Evolutionary conservation across 1,139 yeast genomes (phyloP), one percentile per base, ranked within the genome.

Genomic region (Yamadazyma triangularis): DNA sequence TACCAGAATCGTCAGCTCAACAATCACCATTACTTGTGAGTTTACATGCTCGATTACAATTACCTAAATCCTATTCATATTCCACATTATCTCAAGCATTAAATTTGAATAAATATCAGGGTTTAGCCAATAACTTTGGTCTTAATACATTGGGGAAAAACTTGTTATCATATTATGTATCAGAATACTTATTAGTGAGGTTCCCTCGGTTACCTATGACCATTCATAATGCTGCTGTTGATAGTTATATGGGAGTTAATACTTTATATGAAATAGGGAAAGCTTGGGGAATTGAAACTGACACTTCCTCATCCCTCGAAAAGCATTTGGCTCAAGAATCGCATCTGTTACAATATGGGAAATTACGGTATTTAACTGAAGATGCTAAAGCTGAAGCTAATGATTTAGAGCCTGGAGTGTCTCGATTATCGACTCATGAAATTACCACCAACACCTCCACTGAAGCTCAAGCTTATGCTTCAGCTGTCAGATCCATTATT

Each of bases 141-240:
- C 71, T 89, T 53, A 76, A 82, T 37, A 73, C 77, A 12, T 78
- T 89, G 50, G 98, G 98, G 32, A 78, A 80, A 50, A 77, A 81
- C 38, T 63, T 91, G 32, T 63, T 91, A 39, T 76, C 82, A 19
- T 87, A 80, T 56, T 82, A 86, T 50, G 81, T 80, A 3, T 71
- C 84, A 21, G 95, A 87, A 54, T 61, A 83, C 48, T 66, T 89
- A 37, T 64, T 87, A 49, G 59, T 80, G 31, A 76, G 73, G 43
- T 87, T 87, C 55, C 99, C 99, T 29, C 76, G 99, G 52, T 70
- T 93, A 39, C 97, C 99, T 19, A 73, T 82, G 45, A 72, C 78
- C 9, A 80, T 89, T 16, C 74, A 87, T 40, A 77, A 79, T 45
- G 73, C 78, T 18, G 88, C 93, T 1, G 77, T 84, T 5, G 79